A percentile compares a stretch with the other conserved stretches of the same genome.
phyloP scores from a whole-genome alignment of 192 early-diverging fungal genomes.

The Coemansia sp. region DNA sequence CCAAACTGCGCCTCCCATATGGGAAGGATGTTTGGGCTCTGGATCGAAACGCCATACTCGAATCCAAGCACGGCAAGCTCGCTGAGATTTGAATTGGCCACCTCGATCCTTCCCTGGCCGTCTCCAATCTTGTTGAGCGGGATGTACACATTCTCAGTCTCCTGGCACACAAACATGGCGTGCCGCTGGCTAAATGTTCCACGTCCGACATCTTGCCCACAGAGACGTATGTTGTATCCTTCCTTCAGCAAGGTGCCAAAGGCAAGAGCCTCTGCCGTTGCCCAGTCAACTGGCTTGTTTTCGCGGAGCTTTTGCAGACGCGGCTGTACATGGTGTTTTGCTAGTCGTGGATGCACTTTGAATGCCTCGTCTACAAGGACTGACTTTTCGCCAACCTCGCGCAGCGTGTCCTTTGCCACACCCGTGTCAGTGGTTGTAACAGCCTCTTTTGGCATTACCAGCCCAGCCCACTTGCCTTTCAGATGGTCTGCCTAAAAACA shows the following conservation, averaged over 20 bases:
- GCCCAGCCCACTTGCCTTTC: slow-evolving; percentile 77
- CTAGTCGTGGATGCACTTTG: slow-evolving; percentile 78
- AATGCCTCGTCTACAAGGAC: slow-evolving; percentile 70
- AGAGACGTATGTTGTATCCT: slow-evolving; percentile 88
- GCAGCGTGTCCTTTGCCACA: slow-evolving; percentile 63
- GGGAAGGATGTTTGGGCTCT: slow-evolving; percentile 80
- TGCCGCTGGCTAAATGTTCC: slow-evolving; percentile 98
- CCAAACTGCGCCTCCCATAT: slow-evolving; percentile 99
- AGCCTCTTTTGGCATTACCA: slow-evolving; percentile 64
- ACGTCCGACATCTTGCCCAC: slow-evolving; percentile 96
- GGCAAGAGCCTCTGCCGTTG: slow-evolving; percentile 89
- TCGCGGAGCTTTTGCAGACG: slow-evolving; percentile 71
- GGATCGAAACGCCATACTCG: slow-evolving; percentile 92
- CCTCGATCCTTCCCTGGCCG: slow-evolving; percentile 70
- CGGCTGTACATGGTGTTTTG: slow-evolving; percentile 89
- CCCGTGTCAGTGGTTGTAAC: slow-evolving; percentile 57
- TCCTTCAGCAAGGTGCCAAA: slow-evolving; percentile 86
- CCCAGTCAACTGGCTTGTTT: slow-evolving; percentile 86
- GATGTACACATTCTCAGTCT: slow-evolving; percentile 81
- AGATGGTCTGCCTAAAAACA: slow-evolving; percentile 50
- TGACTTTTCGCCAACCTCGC: slow-evolving; percentile 74
- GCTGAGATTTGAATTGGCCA: slow-evolving; percentile 89
- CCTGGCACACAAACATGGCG: slow-evolving; percentile 93
- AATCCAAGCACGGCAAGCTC: slow-evolving; percentile 97
- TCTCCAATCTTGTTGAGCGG: slow-evolving; percentile 75